Evolutionary conservation across 805 yeast species (phyloP).

Genomic region (Barnettozyma salicaria): DNA sequence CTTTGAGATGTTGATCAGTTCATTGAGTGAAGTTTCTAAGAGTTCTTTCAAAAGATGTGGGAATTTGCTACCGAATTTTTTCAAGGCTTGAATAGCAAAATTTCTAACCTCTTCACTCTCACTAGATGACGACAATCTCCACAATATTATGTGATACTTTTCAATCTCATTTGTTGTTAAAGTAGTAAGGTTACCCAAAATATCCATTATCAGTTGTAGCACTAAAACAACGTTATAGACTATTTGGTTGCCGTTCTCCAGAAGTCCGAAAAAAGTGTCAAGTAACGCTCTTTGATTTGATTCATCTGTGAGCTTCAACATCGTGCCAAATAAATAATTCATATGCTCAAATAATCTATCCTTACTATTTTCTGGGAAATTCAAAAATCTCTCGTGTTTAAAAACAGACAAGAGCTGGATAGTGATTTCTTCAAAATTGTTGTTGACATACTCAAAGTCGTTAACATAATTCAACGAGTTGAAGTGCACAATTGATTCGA

Average conservation of each 20-base stretch:
- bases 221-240: conserved; percentile 9
- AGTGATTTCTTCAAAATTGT: conserved; percentile 25
- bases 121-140: conserved; percentile 33
- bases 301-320: conserved; percentile 28
- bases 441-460: conserved; percentile 25
- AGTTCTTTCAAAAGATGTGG: conserved; percentile 34
- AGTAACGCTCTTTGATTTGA: conserved; percentile 30
- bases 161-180: conserved; percentile 23
- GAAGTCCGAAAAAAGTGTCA: conserved; percentile 15
- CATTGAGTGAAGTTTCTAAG: conserved; percentile 29
- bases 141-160: conserved; percentile 25
- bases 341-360: conserved; percentile 18
- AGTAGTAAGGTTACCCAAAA: conserved; percentile 26
- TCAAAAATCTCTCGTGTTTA: conserved; percentile 23
- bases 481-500: conserved; percentile 34
- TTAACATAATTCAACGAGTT: conserved; percentile 24
- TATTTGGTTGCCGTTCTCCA: conserved; percentile 9
- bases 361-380: conserved; percentile 16
- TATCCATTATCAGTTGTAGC: conserved; percentile 24
- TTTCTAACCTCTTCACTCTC: conserved; percentile 37
- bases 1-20: conserved; percentile 31
- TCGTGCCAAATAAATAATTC: conserved; percentile 22
- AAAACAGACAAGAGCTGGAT: conserved; percentile 24
- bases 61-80: conserved; percentile 27
- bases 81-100: conserved; percentile 33